A percentile compares a stretch with the other conserved stretches of the same genome.
phyloP scores from a whole-genome alignment of 345 rosid genomes.

The Salix udensis region DNA sequence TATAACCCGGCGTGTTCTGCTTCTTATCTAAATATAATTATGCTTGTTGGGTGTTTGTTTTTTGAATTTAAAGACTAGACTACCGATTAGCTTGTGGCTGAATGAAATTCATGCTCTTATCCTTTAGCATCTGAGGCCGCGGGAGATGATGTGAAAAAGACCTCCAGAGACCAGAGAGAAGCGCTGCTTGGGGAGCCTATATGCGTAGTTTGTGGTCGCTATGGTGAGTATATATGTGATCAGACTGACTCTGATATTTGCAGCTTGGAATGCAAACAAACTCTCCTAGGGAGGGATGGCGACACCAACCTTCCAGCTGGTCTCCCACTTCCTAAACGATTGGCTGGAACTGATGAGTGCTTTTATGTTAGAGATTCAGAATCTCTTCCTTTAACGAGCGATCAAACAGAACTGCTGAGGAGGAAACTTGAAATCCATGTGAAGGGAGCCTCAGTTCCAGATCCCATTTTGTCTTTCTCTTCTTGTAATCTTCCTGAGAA shows the following conservation, averaged over 20 bases:
- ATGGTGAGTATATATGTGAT: constrained; percentile 88
- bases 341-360: constrained; percentile 75
- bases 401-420: constrained; percentile 53
- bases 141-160: constrained; percentile 51
- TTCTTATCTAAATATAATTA: too few species aligned
- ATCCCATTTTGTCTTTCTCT: constrained; percentile 60
- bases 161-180: constrained; percentile 62
- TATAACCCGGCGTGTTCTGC: too few species aligned
- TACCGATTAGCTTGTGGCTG: too few species aligned
- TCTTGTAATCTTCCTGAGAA: constrained; percentile 57
- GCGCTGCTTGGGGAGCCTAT: constrained; percentile 65
- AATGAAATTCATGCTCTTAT: not conserved
- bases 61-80: too few species aligned
- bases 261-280: constrained; percentile 79
- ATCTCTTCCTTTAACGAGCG: constrained; percentile 22
- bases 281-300: constrained; percentile 34
- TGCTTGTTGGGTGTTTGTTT: too few species aligned
- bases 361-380: constrained; percentile 56
- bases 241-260: constrained; percentile 84
- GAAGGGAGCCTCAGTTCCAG: constrained; percentile 49
- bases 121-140: constrained; percentile 17
- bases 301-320: constrained; percentile 12
- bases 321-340: constrained; percentile 22
- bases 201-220: constrained; percentile 73
- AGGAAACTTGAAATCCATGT: constrained; percentile 67